These are phyloP conservation scores for Sinapis alba DNA, from an alignment of 441 rosid species.

Conservation along the genomic window DNA sequence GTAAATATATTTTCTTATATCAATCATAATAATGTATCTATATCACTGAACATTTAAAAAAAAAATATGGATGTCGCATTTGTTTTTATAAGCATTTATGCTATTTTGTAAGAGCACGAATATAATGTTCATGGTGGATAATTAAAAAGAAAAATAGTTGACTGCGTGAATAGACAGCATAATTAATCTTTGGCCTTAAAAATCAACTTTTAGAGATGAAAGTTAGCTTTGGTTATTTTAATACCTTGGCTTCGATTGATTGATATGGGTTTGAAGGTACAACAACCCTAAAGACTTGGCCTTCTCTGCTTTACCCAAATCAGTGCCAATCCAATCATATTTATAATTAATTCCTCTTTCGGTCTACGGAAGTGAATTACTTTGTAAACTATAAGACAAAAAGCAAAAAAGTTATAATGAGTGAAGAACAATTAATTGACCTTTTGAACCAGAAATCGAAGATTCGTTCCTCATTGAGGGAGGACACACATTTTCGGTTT, in stretches of 20 bases:
- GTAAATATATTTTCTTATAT: too few relatives aligned
- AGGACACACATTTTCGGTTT: not conserved
- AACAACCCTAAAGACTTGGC: slow-evolving; percentile 3
- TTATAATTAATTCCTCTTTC: not conserved
- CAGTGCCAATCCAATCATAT: slow-evolving; percentile 3
- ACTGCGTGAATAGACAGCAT: too few relatives aligned
- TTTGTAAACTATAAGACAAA: not conserved
- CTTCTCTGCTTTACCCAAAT: not conserved
- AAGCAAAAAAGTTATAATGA: not conserved
- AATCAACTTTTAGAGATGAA: too few relatives aligned
- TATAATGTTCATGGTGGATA: not conserved
- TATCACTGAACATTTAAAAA: too few relatives aligned
- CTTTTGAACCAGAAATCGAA: not conserved
- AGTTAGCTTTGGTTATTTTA: not conserved
- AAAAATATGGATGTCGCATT: not conserved
- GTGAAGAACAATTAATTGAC: not conserved
- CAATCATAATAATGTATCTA: too few relatives aligned
- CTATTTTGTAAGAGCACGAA: not conserved
- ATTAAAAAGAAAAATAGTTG: too few relatives aligned
- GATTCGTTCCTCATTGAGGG: slow-evolving; percentile 20
- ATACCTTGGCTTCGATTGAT: not conserved
- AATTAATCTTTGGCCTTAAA: too few relatives aligned
- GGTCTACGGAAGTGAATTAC: slow-evolving; percentile 12
- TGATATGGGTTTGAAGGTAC: not conserved
- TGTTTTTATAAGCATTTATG: not conserved